Conservation (phyloP, 2,329 filamentous ascomycete genomes). For the Colletotrichum abscissum region DNA sequence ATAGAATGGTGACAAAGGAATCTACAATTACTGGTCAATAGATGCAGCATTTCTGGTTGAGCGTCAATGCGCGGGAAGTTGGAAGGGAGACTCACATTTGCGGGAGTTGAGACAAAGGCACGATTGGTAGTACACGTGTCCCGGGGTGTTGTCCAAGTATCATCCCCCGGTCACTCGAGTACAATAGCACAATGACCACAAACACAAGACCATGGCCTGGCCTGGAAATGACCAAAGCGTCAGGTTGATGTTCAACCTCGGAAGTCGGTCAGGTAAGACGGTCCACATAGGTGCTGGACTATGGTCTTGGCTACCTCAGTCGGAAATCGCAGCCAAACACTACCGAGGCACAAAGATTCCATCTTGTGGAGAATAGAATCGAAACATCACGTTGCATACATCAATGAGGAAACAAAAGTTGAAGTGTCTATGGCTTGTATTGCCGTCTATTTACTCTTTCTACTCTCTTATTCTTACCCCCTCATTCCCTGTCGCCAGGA, state of each 20-base stretch:
- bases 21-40: neutral
- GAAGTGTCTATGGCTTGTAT: slow-evolving; percentile 37
- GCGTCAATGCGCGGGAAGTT: too few relatives aligned
- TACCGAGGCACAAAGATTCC: too few relatives aligned
- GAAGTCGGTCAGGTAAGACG: neutral
- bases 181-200: neutral
- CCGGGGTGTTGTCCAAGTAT: too few relatives aligned
- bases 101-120: neutral
- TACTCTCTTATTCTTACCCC: slow-evolving; percentile 36
- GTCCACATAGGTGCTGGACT: neutral
- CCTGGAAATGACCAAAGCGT: neutral
- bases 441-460: slow-evolving; percentile 39
- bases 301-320: neutral
- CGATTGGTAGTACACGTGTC: neutral
- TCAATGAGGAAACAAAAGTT: neutral
- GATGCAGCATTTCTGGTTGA: neutral
- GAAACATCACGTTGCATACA: neutral
- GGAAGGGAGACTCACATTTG: neutral
- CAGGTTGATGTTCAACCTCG: neutral
- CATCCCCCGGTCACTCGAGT: neutral
- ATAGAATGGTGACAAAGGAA: neutral
- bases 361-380: too few relatives aligned
- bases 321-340: too few relatives aligned
- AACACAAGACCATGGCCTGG: neutral
- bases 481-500: slow-evolving; percentile 37